A percentile compares a stretch with the other conserved stretches of the same genome.
phyloP scores from a whole-genome alignment of 179 eudicot species.

The Camellia oleifera region DNA sequence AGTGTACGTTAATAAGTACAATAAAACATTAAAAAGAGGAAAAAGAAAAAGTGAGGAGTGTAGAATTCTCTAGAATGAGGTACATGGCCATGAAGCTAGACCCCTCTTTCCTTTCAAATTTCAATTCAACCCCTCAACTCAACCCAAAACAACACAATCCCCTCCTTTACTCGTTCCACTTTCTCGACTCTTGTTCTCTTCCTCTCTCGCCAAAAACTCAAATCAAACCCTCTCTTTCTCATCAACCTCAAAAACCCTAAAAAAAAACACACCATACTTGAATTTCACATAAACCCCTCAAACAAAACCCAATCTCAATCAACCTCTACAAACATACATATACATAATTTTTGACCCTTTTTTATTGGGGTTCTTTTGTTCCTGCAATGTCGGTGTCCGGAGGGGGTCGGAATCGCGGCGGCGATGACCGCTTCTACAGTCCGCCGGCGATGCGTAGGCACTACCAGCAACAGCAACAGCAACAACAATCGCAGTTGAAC shows the following conservation, averaged over 20 bases:
- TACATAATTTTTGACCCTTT: background rate
- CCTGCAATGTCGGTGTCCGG: conserved; percentile 35
- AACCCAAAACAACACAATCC: background rate
- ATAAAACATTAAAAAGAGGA: too few species aligned
- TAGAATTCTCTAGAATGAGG: conserved; percentile 4
- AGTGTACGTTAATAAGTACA: too few species aligned
- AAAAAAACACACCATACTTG: background rate
- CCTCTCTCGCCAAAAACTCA: background rate
- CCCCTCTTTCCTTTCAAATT: background rate
- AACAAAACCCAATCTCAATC: conserved; percentile 4
- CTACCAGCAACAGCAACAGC: conserved; percentile 33
- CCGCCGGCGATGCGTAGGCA: conserved; percentile 69
- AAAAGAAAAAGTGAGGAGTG: background rate
- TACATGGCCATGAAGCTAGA: background rate
- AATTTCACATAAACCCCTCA: background rate
- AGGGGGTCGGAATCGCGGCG: conserved; percentile 46
- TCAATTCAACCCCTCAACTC: too few species aligned
- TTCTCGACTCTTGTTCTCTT: conserved; percentile 2
- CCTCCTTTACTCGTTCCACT: background rate
- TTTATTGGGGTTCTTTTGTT: background rate
- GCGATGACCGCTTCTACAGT: conserved; percentile 60
- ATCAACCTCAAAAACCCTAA: background rate
- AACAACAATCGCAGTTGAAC: conserved; percentile 17
- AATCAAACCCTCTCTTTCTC: background rate
- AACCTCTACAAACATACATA: background rate